Evolutionary conservation across 2,329 filamentous ascomycete genomes (phyloP).

Genomic region (Aspergillus novoparasiticus): DNA sequence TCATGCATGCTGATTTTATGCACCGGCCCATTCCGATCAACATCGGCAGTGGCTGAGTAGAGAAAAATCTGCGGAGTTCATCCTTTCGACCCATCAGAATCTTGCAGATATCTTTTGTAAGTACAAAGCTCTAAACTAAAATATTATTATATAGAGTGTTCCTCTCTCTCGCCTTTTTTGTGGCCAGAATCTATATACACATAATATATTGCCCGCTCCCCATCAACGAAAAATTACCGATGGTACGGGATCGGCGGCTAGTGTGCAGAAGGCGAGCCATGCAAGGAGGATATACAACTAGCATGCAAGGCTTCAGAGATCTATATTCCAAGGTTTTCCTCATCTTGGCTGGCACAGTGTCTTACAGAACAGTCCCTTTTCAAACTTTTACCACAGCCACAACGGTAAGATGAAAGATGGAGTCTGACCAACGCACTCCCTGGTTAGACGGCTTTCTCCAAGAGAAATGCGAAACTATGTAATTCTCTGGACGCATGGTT

Average conservation of each 20-base stretch:
- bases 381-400: background rate
- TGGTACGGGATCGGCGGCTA: background rate
- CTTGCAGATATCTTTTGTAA: background rate
- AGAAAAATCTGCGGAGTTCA: background rate
- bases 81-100: background rate
- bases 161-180: background rate
- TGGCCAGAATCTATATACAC: background rate
- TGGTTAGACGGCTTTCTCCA: background rate
- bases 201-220: background rate
- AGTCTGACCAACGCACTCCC: background rate
- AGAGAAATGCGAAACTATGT: background rate
- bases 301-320: background rate
- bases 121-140: background rate
- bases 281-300: background rate
- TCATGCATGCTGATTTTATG: background rate
- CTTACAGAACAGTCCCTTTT: background rate
- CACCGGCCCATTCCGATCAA: conserved; percentile 4
- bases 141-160: background rate
- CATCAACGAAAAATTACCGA: background rate
- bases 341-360: background rate
- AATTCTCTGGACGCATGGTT: background rate
- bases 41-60: background rate
- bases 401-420: background rate
- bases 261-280: background rate
- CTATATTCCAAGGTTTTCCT: background rate